Base-by-base conservation (phyloP, 2,329 filamentous ascomycete genomes). In the Calonectria hawksworthii region DNA sequence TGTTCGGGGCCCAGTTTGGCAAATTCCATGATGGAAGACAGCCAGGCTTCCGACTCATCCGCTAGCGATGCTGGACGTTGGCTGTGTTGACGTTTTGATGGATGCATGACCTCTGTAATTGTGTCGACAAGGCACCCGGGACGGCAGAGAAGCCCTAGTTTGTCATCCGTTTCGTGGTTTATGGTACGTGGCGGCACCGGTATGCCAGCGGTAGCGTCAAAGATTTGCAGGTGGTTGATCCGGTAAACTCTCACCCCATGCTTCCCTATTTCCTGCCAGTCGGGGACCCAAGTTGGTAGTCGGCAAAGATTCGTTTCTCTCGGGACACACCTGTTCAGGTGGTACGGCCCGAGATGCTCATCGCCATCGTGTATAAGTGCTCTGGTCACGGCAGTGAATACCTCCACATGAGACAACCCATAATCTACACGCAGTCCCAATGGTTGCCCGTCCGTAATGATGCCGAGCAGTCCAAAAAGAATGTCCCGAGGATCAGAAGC, bases 401-500 rank as follows among this genome's bases (percentile, higher is more conserved):
- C 54, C 0, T 75, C 65, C 1, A 28, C 70, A 1, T 59, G 28
- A 0, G 70, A 74, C 41, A 63, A 44, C 4, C 32, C 63, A 30
- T 80, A 80, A 13, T 80, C 70, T 10, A 38, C 50, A 3, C 28
- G 36, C 0, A 77, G 1, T 3, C 59, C 56, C 2, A 66, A 59
- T 1, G 38, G 23, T 3, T 79, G 64, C 2, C 52, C 61, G 2
- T 77, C 75, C 1, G 68, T 21, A 0, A 80, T 52, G 1, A 80
- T 44, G 16, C 78, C 76, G 1, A 80, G 65, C 0, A 78, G 26
- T 0, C 70, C 78, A 28, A 79, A 79, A 9, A 76, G 47, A 8
- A 80, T 73, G 14, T 80, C 79, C 1, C 79, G 69, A n/a, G 78
- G 78, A 44, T 81, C 78, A 0, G 78, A 65, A 6, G 77, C 79